Evolutionary conservation across 2,329 filamentous ascomycete species (phyloP), one percentile per base, ranked within the genome.

Genomic region (Monilinia fructicola): DNA sequence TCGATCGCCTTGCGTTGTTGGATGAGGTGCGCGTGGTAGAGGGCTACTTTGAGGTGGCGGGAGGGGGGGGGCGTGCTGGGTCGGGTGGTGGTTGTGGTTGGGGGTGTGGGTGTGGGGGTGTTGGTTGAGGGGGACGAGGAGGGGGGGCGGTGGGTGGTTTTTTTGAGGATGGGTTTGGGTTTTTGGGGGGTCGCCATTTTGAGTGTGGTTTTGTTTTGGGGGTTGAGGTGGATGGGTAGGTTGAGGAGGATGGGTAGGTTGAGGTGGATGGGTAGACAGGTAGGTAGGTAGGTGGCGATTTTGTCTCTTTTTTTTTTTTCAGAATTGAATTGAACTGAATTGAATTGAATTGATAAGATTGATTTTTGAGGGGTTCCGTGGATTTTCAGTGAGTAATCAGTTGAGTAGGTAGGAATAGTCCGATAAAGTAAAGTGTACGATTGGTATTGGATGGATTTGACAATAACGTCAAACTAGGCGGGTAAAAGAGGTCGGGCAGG

Each of bases 1-100:
- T 97, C 90, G 71, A 91, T 83, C 59, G 90, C 86, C 77, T 94
- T 96, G 74, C 90, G 91, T 72, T 91, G 84, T 78, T 97, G 90
- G 62, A 97, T 87, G 65, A 92, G 86, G 71, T 85, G 85, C 53
- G 94, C 94, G 81, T 97, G 93, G 74, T 92, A 86, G 67, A 95
- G 80, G 60, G 93, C 94, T 66, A 92, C 84, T 67, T 89, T 84
- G 67, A 81, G 81, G 66, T 80, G 83, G 73, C 80, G 76, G 55
- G 81, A 77, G 82, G 28, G 69, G 50, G 59, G 66, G 4, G 28
- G 42, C 18, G 23, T 23, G 26, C n/a, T n/a, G n/a, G n/a, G n/a
- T n/a, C 28, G 28, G 67, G 79, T 76, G 54, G 81, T 77, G 59
- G 78, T 78, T 75, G 83, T 82, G 58, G 81, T 77, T n/a, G 82